These are phyloP conservation scores for Xylariaceae sp. DNA, from an alignment of 2,329 filamentous ascomycete species.

Conservation along the genomic window DNA sequence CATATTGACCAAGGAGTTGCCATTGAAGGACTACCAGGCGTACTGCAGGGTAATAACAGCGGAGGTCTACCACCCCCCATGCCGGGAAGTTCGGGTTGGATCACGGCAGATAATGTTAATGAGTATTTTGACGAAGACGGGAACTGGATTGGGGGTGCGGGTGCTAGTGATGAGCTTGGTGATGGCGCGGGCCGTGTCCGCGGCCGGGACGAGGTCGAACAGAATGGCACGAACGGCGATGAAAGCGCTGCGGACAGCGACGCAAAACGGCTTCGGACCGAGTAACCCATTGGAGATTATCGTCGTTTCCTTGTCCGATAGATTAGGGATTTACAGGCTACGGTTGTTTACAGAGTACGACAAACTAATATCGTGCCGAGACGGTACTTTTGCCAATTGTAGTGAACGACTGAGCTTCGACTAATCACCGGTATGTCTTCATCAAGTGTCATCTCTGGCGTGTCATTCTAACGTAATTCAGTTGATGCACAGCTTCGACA, in stretches of 20 bases:
- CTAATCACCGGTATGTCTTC: conserved; percentile 10
- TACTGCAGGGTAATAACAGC: conserved; percentile 44
- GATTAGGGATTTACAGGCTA: neutral
- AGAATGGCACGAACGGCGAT: conserved; percentile 42
- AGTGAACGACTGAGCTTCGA: neutral
- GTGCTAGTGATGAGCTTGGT: conserved; percentile 50
- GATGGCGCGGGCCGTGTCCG: conserved; percentile 61
- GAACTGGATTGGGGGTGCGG: conserved; percentile 61
- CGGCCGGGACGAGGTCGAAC: conserved; percentile 50
- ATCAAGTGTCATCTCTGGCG: neutral
- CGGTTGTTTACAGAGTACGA: neutral
- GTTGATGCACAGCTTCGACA: neutral
- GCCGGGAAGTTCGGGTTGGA: conserved; percentile 74
- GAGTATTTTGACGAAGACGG: conserved; percentile 79
- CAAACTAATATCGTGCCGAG: neutral
- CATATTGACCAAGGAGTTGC: conserved; percentile 43
- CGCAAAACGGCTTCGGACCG: conserved; percentile 32
- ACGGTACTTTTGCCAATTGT: neutral
- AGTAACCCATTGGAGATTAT: conserved; percentile 16
- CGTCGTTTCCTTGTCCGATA: neutral
- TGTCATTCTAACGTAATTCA: conserved; percentile 17
- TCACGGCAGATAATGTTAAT: conserved; percentile 86
- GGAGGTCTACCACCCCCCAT: conserved; percentile 61
- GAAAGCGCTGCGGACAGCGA: conserved; percentile 37
- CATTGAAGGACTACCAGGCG: conserved; percentile 54